Evolutionary conservation across 2,329 filamentous ascomycete genomes (phyloP), one percentile per base, ranked within the genome.

Genomic region (Rachicladosporium sp.): DNA sequence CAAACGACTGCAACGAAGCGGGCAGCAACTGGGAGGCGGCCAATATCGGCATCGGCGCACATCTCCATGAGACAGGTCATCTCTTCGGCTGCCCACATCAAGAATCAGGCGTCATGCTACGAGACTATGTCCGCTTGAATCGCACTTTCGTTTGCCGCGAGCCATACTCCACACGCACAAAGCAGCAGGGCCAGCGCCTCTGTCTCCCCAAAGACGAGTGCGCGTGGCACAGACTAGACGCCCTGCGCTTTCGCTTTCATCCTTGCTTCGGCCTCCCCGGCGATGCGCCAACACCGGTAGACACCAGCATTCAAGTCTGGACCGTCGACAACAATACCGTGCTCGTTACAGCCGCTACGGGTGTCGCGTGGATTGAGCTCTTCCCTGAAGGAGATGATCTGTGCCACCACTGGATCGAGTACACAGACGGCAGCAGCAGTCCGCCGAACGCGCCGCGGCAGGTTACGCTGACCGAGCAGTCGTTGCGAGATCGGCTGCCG

Each of bases 21-120:
- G 88, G 88, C 19, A 93, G 84, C 56, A 91, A 79, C 35, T 96
- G 89, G 89, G 89, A 96, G 59, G 79, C 87, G n/a, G 87, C 85
- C 19, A 93, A 89, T 51, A 82, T 94, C 44, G 88, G 88, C 27
- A 93, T 96, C 47, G 89, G 89, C 6, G 88, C 86, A 7, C 89
- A 96, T 60, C 62, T 96, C 35, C 89, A 93, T 59, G 87, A 95
- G 61, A 82, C 82, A 1, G 89, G 89, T 3, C 89, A 93, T 62
- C 62, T 94, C 13, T 82, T 96, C 49, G 89, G 89, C 36, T 93
- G 85, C 49, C 85, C 86, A 8, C 84, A 93, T 56, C 86, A 93
- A 56, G 85, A 91, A 54, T 82, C 69, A 21, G 89, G 91, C n/a
- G 71, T 96, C 45, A 96, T 96, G 89, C 68, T 87, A 37, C 74